Evolutionary conservation across 352 stramenopile genomes (phyloP).

Genomic region (Pythium monospermum): DNA sequence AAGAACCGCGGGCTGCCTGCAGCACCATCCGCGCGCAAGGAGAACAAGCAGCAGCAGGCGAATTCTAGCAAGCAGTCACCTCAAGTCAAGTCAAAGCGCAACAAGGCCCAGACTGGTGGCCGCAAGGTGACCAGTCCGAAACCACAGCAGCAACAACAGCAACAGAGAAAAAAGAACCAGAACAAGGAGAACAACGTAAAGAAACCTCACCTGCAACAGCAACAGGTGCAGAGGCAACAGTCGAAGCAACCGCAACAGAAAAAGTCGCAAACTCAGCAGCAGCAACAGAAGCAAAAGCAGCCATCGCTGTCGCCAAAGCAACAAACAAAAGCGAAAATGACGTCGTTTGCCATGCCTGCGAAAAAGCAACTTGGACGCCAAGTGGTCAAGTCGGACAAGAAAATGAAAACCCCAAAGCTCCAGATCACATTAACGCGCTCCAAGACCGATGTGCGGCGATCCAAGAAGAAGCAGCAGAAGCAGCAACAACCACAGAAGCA

Average conservation of each 20-base stretch:
- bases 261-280: background rate
- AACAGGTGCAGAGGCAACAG: constrained; percentile 7
- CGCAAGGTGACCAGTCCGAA: constrained; percentile 15
- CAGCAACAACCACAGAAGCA: constrained; percentile 6
- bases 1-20: constrained; percentile 19
- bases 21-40: background rate
- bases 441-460: constrained; percentile 13
- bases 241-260: constrained; percentile 1
- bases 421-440: constrained; percentile 23
- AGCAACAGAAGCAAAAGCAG: constrained; percentile 9
- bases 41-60: background rate
- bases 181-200: background rate
- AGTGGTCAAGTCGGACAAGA: constrained; percentile 7
- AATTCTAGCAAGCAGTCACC: constrained; percentile 17
- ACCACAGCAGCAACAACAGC: constrained; percentile 5
- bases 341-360: constrained; percentile 2
- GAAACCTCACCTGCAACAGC: background rate
- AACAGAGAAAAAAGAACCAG: constrained; percentile 6
- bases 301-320: constrained; percentile 23
- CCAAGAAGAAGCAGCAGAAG: constrained; percentile 11
- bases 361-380: constrained; percentile 10
- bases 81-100: too few species aligned
- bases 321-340: constrained; percentile 6
- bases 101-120: constrained; percentile 10
- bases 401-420: constrained; percentile 18